Base-by-base conservation (phyloP, 2,329 filamentous ascomycete species). In the Cladophialophora immunda region DNA sequence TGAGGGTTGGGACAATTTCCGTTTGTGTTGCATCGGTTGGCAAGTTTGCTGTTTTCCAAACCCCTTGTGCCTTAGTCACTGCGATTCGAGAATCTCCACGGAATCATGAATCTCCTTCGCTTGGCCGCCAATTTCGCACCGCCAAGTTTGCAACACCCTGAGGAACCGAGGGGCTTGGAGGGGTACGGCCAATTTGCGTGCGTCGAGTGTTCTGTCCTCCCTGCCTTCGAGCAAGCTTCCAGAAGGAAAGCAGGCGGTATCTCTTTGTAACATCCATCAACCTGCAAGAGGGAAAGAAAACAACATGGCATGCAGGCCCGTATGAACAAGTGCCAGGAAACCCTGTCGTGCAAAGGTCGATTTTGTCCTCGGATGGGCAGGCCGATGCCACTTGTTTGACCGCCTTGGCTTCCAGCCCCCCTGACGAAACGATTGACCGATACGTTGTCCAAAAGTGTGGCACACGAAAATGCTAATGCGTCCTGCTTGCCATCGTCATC, bases 1-100 rank as follows among this genome's bases (percentile, higher is more conserved):
- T 47, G 57, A 60, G 45, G 54, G 36, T 63, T 65, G 32, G 59
- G 30, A 66, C 68, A 70, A 70, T 68, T 58, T 70, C 68, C 64
- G 66, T 52, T 53, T 59, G 45, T 54, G 68, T 70, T 57, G 66
- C 63, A 66, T 64, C 55, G 62, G 17, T 47, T 57, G 57, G 19
- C 30, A 58, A 50, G 41, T 65, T 66, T 38, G 53, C 57, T 41
- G 25, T 25, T 25, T 58, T 15, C 25, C 50, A 52, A 36, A 36
- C 19, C 52, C 63, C 47, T 50, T 52, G 60, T 34, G 25, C 64
- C 38, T 19, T 19, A 30, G 15, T 53, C 54, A 38, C n/a, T 53
- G 30, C 34, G 27, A 30, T 69, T 67, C 68, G 68, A 67, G 65
- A 69, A 67, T 50, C 60, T 55, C 53, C 34, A 65, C 36, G 62